A percentile compares a stretch with the other conserved stretches of the same genome.
phyloP scores from a whole-genome alignment of 2,329 filamentous ascomycete species.

The Fusarium succisae region DNA sequence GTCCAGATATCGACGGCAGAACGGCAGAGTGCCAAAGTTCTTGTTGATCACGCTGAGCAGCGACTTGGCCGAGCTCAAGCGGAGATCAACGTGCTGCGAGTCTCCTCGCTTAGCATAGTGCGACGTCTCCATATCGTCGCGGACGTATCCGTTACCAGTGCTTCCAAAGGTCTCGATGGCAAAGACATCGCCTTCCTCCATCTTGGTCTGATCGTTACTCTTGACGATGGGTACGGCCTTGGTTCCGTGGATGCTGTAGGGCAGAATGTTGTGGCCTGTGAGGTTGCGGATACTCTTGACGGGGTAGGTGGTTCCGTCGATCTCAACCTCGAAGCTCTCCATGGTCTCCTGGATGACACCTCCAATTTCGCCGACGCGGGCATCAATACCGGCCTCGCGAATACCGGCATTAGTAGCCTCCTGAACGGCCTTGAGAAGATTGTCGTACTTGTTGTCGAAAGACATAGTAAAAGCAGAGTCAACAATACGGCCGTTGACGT shows the following conservation, averaged over 20 bases:
- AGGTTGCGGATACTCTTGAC: constrained; percentile 89
- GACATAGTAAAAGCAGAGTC: constrained; percentile 84
- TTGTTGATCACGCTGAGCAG: constrained; percentile 91
- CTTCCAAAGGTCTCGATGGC: constrained; percentile 97
- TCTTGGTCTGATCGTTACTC: constrained; percentile 87
- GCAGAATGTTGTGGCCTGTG: constrained; percentile 89
- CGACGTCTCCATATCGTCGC: constrained; percentile 88
- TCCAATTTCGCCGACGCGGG: constrained; percentile 86
- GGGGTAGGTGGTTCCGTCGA: constrained; percentile 79
- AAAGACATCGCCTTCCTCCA: constrained; percentile 97
- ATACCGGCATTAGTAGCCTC: constrained; percentile 87
- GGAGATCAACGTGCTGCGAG: constrained; percentile 78
- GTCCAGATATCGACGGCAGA: constrained; percentile 90
- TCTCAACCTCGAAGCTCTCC: constrained; percentile 91
- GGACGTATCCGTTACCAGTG: constrained; percentile 87
- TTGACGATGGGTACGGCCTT: constrained; percentile 97
- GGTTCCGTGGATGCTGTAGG: constrained; percentile 88
- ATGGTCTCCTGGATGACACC: constrained; percentile 87
- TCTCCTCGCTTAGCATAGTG: constrained; percentile 84
- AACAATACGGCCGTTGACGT: constrained; percentile 82
- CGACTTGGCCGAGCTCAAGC: constrained; percentile 83
- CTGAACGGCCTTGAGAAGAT: constrained; percentile 76
- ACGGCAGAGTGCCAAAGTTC: constrained; percentile 94
- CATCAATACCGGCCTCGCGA: constrained; percentile 87
- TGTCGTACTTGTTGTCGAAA: constrained; percentile 79